A percentile compares a stretch with the other conserved stretches of the same genome.
phyloP scores from a whole-genome alignment of 495 filamentous ascomycete genomes.

The Xylaria intraflava region DNA sequence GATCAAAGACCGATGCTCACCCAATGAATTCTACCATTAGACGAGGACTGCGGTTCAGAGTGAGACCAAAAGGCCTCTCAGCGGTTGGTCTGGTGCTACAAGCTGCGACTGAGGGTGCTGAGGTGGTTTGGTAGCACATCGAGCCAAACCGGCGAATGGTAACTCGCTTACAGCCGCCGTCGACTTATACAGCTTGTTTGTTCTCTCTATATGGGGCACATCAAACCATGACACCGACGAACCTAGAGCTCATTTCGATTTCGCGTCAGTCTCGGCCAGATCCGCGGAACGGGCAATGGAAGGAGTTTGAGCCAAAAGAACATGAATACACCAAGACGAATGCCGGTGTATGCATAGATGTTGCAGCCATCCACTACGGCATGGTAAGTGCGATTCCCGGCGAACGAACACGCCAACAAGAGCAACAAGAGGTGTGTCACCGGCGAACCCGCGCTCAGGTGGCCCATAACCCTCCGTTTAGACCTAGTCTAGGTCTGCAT shows the following conservation, averaged over 20 bases:
- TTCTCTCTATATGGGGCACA: background rate
- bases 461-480: background rate
- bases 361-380: background rate
- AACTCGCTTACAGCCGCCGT: background rate
- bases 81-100: constrained; percentile 16
- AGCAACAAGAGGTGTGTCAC: constrained; percentile 1
- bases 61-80: constrained; percentile 8
- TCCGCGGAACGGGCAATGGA: background rate
- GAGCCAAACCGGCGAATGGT: background rate
- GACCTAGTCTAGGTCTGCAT: too few species aligned
- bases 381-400: too few species aligned
- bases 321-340: too few species aligned
- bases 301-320: background rate
- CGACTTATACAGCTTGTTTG: background rate
- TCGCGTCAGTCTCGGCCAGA: background rate
- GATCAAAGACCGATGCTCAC: background rate
- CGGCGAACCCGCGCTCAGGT: background rate
- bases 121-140: constrained; percentile 3
- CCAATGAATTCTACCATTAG: constrained; percentile 23
- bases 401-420: background rate
- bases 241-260: background rate
- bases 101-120: constrained; percentile 5
- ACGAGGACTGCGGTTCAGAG: constrained; percentile 19
- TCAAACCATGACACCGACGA: background rate
- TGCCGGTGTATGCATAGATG: background rate